Base-by-base conservation (phyloP, 2,329 filamentous ascomycete genomes). In the Hymenoscyphus fructigenus region DNA sequence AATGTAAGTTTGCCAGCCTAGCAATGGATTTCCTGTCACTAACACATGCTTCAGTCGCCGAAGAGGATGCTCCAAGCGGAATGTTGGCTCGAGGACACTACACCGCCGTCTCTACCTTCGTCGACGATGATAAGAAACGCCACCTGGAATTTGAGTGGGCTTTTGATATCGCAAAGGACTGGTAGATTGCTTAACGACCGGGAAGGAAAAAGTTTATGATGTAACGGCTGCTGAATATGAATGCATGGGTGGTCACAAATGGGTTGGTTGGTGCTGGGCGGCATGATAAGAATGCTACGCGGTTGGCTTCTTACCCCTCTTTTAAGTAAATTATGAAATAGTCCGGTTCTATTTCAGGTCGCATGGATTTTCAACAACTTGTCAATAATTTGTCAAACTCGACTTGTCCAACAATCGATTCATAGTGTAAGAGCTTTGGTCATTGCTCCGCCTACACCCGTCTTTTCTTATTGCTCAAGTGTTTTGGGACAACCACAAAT, bases 151-250 rank as follows among this genome's bases (percentile, higher is more conserved):
- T 99, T 78, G 91, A 96, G 75, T 99, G 95, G 95, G 88, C 89
- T 67, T 98, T 99, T 75, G 91, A 97, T 76, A 97, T 99, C 78
- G 85, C 90, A 80, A 99, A 98, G 86, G 92, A 97, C 77, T 98
- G 95, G 95, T 91, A 88, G 65, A 68, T 23, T 12, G 20, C 64
- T 9, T 17, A 20, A 20, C 17, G 6, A 34, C n/a, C 15, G 32
- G 60, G 36, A 57, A 32, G 23, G 47, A 32, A 62, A 61, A 58
- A 57, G n/a, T 58, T 62, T 62, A 62, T 57, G 60, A 58, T 26
- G n/a, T 61, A 56, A 61, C 60, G 60, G 60, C 60, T 28, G 59
- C 34, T 57, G 32, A 61, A 61, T 56, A 38, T 28, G 57, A 53
- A 53, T 53, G 59, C 59, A 60, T 60, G 36, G 57, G 17, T 60